Conservation (phyloP, 2,329 filamentous ascomycete species). For the Xylaria arbuscula region DNA sequence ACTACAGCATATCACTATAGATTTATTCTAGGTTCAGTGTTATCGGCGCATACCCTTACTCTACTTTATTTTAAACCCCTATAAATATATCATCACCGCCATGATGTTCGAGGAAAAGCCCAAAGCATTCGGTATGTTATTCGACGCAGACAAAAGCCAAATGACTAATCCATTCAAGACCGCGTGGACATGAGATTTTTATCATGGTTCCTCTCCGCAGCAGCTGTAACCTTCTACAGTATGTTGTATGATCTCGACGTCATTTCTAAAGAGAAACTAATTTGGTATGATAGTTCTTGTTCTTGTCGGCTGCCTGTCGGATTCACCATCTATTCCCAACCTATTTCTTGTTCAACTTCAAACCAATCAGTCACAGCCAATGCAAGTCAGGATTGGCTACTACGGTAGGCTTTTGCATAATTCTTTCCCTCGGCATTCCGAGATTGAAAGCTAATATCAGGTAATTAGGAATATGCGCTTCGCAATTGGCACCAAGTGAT, state of each 20-base stretch:
- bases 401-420: not conserved
- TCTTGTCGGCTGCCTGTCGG: constrained; percentile 9
- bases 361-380: constrained; percentile 8
- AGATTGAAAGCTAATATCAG: not conserved
- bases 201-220: constrained; percentile 3
- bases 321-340: not conserved
- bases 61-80: not conserved
- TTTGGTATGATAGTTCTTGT: not conserved
- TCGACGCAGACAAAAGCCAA: not conserved
- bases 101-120: not conserved
- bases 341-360: constrained; percentile 10
- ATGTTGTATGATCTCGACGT: not conserved
- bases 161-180: not conserved
- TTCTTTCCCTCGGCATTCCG: not conserved
- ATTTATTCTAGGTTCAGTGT: not conserved
- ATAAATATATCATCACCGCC: not conserved
- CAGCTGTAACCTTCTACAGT: constrained; percentile 6
- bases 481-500: not conserved
- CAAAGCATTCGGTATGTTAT: not conserved
- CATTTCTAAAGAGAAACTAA: not conserved
- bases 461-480: constrained; percentile 8
- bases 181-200: constrained; percentile 13
- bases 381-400: constrained; percentile 4
- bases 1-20: not conserved
- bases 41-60: not conserved